These are phyloP conservation scores for Chaetothyriales sp. DNA, from an alignment of 2,329 filamentous ascomycete genomes.

Conservation along the genomic window DNA sequence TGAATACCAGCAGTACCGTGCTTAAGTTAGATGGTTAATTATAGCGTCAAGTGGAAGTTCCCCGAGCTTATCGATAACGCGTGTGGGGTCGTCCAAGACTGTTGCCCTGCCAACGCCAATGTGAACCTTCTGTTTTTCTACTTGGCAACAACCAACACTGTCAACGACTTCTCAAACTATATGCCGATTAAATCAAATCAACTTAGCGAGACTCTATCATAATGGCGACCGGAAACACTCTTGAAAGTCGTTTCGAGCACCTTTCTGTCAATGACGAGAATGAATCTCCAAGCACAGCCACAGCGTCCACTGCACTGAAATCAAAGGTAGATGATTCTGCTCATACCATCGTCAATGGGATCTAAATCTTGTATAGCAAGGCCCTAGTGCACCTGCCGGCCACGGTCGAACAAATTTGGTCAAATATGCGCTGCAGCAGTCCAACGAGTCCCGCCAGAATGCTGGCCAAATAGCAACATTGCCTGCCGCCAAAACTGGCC, in stretches of 20 bases:
- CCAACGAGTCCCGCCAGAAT: slow-evolving; percentile 48
- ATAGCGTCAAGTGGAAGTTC: too few species aligned
- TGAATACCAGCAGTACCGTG: too few species aligned
- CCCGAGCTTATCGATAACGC: too few species aligned
- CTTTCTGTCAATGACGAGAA: slow-evolving; percentile 85
- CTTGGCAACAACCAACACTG: neutral
- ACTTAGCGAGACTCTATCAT: neutral
- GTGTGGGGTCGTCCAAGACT: neutral
- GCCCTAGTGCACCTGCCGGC: slow-evolving; percentile 28
- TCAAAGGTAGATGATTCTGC: slow-evolving; percentile 49
- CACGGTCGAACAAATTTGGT: slow-evolving; percentile 63
- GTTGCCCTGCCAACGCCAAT: neutral
- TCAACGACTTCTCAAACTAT: neutral
- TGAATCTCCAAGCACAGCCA: slow-evolving; percentile 38
- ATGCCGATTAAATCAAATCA: neutral
- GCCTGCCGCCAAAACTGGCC: slow-evolving; percentile 18
- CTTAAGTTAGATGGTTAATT: too few species aligned
- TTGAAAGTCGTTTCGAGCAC: slow-evolving; percentile 80
- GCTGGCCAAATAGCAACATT: slow-evolving; percentile 38
- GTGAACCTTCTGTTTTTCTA: neutral
- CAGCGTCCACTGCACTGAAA: slow-evolving; percentile 47
- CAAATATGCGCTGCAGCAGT: slow-evolving; percentile 70
- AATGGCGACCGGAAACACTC: slow-evolving; percentile 54
- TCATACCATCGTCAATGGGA: slow-evolving; percentile 21
- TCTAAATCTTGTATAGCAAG: slow-evolving; percentile 8